These are phyloP conservation scores for Dendryphion nanum DNA, from an alignment of 2,329 filamentous ascomycete genomes.

Conservation along the genomic window DNA sequence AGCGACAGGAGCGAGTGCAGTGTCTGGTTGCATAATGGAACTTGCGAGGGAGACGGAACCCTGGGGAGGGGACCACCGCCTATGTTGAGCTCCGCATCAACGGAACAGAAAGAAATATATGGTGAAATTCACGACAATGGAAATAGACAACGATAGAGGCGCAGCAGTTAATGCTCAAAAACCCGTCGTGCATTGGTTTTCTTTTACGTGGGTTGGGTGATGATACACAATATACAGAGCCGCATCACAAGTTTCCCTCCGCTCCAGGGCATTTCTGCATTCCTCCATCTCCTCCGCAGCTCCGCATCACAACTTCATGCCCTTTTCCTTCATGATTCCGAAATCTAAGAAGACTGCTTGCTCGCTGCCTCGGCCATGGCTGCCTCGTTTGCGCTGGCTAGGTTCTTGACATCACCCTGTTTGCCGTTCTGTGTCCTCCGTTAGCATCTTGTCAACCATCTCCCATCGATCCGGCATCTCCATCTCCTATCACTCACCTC, in stretches of 20 bases:
- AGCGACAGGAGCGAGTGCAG: too few species aligned
- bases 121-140: too few species aligned
- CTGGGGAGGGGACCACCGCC: too few species aligned
- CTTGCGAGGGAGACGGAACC: too few species aligned
- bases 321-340: neutral
- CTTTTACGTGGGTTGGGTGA: conserved; percentile 11
- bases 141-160: too few species aligned
- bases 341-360: neutral
- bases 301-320: neutral
- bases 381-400: conserved; percentile 58
- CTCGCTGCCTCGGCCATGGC: conserved; percentile 45
- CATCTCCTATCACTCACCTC: conserved; percentile 63
- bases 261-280: conserved; percentile 1
- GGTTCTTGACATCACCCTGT: conserved; percentile 79
- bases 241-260: neutral
- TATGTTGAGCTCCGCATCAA: too few species aligned
- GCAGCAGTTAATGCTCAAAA: too few species aligned
- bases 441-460: conserved; percentile 8
- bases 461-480: conserved; percentile 4
- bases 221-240: conserved; percentile 38
- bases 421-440: conserved; percentile 76
- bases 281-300: conserved; percentile 1
- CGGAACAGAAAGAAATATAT: too few species aligned
- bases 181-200: conserved; percentile 29
- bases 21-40: too few species aligned